Conservation (phyloP, 495 filamentous ascomycete species). For the Podospora comata region DNA sequence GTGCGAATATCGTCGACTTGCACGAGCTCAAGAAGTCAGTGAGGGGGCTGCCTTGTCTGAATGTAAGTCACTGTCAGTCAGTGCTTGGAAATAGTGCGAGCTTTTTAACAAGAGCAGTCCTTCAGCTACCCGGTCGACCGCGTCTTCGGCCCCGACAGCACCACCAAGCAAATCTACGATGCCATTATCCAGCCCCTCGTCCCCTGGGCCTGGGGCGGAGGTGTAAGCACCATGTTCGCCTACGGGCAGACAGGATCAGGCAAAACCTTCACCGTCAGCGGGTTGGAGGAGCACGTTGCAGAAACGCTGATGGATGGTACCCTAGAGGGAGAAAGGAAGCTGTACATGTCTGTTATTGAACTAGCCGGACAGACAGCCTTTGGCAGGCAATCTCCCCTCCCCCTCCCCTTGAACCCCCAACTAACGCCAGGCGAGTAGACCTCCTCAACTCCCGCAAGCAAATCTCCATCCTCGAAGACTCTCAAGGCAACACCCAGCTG, state of each 20-base stretch:
- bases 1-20: slow-evolving; percentile 17
- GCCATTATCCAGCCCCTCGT: slow-evolving; percentile 22
- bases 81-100: too few relatives aligned
- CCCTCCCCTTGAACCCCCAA: background rate
- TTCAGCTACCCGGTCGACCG: slow-evolving; percentile 25
- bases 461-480: slow-evolving; percentile 31
- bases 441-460: slow-evolving; percentile 28
- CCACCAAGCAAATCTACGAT: slow-evolving; percentile 24
- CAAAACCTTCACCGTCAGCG: slow-evolving; percentile 45
- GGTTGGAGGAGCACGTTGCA: slow-evolving; percentile 25
- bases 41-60: slow-evolving; percentile 18
- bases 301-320: slow-evolving; percentile 23
- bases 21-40: slow-evolving; percentile 23
- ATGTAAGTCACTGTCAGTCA: slow-evolving; percentile 1
- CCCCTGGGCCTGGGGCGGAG: slow-evolving; percentile 29
- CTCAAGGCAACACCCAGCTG: slow-evolving; percentile 25
- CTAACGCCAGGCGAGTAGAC: slow-evolving; percentile 11
- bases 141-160: slow-evolving; percentile 20
- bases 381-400: slow-evolving; percentile 3
- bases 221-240: slow-evolving; percentile 38
- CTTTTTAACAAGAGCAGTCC: slow-evolving; percentile 11
- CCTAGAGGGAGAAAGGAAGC: slow-evolving; percentile 24
- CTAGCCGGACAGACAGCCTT: slow-evolving; percentile 23
- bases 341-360: slow-evolving; percentile 26
- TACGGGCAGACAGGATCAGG: slow-evolving; percentile 51